These are phyloP conservation scores for Vitis vinifera DNA, from an alignment of 164 flowering plant genomes.

Conservation along the genomic window DNA sequence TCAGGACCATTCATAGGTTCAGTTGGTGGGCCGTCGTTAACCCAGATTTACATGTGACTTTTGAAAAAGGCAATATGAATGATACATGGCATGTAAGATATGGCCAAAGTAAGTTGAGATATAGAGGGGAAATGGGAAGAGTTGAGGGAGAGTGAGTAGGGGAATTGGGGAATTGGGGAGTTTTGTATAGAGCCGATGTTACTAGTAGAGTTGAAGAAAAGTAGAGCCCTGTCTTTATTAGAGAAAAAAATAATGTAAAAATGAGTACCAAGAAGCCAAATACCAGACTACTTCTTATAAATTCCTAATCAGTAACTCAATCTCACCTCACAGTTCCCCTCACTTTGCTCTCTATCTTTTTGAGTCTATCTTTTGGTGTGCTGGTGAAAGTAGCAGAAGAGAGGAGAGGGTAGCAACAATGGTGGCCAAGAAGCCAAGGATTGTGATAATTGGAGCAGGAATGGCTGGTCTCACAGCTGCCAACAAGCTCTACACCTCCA, in stretches of 20 bases:
- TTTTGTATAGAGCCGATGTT: neutral
- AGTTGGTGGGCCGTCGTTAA: slow-evolving; percentile 23
- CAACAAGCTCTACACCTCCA: slow-evolving; percentile 61
- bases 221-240: slow-evolving; percentile 36
- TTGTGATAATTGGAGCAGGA: slow-evolving; percentile 90
- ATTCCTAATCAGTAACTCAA: slow-evolving; percentile 20
- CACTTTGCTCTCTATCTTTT: neutral
- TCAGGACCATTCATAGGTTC: slow-evolving; percentile 18
- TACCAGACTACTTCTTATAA: slow-evolving; percentile 2
- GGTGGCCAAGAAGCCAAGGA: slow-evolving; percentile 74
- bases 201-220: slow-evolving; percentile 22
- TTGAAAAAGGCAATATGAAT: slow-evolving; percentile 29
- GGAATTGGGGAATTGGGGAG: too few relatives aligned
- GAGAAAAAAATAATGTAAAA: neutral
- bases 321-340: slow-evolving; percentile 17
- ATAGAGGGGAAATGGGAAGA: neutral
- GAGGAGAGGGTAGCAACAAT: slow-evolving; percentile 18
- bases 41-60: slow-evolving; percentile 21
- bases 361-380: slow-evolving; percentile 2
- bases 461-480: slow-evolving; percentile 97
- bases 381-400: neutral
- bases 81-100: too few relatives aligned
- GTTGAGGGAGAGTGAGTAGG: neutral
- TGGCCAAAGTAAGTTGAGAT: neutral
- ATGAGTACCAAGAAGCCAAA: neutral